phyloP scores from a whole-genome alignment of 805 yeast species.

The Kluyveromyces starmeri region DNA sequence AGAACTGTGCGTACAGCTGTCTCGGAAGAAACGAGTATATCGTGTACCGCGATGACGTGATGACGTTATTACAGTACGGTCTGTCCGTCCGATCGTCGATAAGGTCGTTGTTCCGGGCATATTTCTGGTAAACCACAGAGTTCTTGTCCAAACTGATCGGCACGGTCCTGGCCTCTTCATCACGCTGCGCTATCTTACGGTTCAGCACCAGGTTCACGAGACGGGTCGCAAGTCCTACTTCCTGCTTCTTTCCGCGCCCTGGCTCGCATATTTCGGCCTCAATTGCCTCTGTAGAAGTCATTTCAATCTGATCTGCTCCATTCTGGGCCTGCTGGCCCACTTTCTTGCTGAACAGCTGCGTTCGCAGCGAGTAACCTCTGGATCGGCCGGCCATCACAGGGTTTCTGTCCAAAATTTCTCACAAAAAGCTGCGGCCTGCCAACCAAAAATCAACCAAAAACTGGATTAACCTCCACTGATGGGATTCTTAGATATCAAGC shows the following conservation, averaged over 20 bases:
- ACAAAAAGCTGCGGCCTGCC: too few species aligned
- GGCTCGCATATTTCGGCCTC: too few species aligned
- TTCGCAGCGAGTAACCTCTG: slow-evolving; percentile 26
- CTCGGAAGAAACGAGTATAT: slow-evolving; percentile 75
- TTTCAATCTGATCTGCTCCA: not conserved
- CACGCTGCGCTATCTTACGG: slow-evolving; percentile 37
- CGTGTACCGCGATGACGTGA: slow-evolving; percentile 84
- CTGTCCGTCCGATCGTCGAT: slow-evolving; percentile 57
- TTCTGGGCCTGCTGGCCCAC: slow-evolving; percentile 18
- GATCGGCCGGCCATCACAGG: slow-evolving; percentile 4
- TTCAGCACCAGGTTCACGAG: too few species aligned
- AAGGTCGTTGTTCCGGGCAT: slow-evolving; percentile 25
- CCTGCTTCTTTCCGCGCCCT: too few species aligned
- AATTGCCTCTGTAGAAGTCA: not conserved
- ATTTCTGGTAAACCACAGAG: slow-evolving; percentile 15
- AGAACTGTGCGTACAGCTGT: slow-evolving; percentile 83
- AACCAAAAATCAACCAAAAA: too few species aligned
- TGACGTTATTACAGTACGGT: slow-evolving; percentile 56
- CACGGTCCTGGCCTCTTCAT: slow-evolving; percentile 66
- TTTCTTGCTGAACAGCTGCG: slow-evolving; percentile 28
- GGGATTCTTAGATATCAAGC: too few species aligned
- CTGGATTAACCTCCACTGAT: too few species aligned
- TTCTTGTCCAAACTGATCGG: slow-evolving; percentile 48
- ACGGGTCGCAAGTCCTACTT: too few species aligned
- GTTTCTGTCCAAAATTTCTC: too few species aligned